Evolutionary conservation across 768 basidiomycete species (phyloP), one percentile per base, ranked within the genome.

Genomic region (Pleurotus ostreatus): DNA sequence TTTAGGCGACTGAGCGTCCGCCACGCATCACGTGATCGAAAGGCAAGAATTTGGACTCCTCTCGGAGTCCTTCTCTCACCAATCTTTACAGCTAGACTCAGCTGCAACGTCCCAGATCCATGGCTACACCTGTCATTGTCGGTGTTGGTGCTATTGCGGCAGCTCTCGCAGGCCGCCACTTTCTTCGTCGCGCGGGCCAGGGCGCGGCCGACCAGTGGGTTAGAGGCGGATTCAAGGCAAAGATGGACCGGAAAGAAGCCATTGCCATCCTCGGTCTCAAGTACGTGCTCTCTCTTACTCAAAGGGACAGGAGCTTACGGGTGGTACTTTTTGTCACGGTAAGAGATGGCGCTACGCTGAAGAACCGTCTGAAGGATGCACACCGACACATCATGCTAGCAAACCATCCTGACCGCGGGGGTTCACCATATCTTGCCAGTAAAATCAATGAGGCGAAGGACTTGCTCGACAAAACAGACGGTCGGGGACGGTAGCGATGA

Each of bases 361-460:
- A 83, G n/a, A 82, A 68, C 53, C 84, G 78, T 69, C 69, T 98
- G 57, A 98, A 98, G 74, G 96, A 98, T 63, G 94, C 97, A 0
- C 97, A 99, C 73, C 85, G 96, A 55, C 84, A 89, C 38, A 91
- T 99, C 62, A 99, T 99, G 97, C 81, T 98, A 49, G 91, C 94
- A 25, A 99, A 99, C 73, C 97, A 99, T 74, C 97, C 97, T 9
- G 97, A 99, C 77, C 81, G 97, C 59, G 97, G 97, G 34, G 97
- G 97, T 26, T 92, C 94, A n/a, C 97, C 97, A 5, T 99, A 98
- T 71, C 75, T 98, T 49, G 95, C 97, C 11, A 94, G 93, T 65
- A 98, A 99, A 80, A 96, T 98, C 60, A 99, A 99, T 71, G 97
- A 99, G 67, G 97, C 96, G 0, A 98, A 97, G 68, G 96, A 94